Conservation (phyloP, 2,329 filamentous ascomycete genomes). For the Colletotrichum higginsianum region DNA sequence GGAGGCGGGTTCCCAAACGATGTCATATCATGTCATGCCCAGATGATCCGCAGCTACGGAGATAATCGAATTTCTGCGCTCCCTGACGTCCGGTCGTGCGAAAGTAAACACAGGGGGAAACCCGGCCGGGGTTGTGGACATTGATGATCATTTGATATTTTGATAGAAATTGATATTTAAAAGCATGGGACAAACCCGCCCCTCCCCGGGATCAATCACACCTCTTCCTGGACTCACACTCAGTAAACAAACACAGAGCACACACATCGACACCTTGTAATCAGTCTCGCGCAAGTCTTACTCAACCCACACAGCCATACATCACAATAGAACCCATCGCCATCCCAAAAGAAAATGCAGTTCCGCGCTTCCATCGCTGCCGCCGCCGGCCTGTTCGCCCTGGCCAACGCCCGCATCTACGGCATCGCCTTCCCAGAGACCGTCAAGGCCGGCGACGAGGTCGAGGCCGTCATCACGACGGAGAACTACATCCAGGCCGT, state of each 20-base stretch:
- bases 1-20: slow-evolving; percentile 1
- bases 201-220: background rate
- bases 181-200: slow-evolving; percentile 14
- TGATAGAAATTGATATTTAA: slow-evolving; percentile 10
- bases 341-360: slow-evolving; percentile 38
- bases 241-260: background rate
- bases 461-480: slow-evolving; percentile 55
- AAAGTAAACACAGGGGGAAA: background rate
- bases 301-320: background rate
- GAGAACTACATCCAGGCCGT: slow-evolving; percentile 62
- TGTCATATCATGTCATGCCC: slow-evolving; percentile 36
- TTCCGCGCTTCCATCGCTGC: slow-evolving; percentile 46
- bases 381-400: slow-evolving; percentile 44
- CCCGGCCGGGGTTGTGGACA: background rate
- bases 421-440: slow-evolving; percentile 60
- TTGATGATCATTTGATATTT: slow-evolving; percentile 13
- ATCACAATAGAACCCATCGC: background rate
- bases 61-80: background rate
- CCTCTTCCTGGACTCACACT: background rate
- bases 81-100: slow-evolving; percentile 17
- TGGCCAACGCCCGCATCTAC: slow-evolving; percentile 56
- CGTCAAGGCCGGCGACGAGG: slow-evolving; percentile 53
- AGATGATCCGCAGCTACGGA: slow-evolving; percentile 6
- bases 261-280: background rate
- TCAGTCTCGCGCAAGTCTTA: too few relatives aligned